Evolutionary conservation across 495 filamentous ascomycete species (phyloP).

Genomic region (Daldinia vernicosa): DNA sequence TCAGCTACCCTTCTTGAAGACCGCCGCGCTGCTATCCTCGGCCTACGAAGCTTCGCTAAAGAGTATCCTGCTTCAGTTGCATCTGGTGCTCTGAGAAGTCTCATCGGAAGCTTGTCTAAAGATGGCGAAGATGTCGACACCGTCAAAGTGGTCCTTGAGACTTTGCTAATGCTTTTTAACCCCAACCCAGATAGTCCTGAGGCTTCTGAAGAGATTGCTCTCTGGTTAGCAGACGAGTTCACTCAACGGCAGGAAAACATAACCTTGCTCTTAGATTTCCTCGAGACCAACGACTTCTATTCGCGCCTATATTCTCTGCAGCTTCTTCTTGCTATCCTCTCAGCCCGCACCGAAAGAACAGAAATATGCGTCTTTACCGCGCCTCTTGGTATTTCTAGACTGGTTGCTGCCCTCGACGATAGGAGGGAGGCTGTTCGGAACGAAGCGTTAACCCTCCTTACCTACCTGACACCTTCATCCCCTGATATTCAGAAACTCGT

Average conservation of each 20-base stretch:
- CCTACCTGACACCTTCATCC: constrained; percentile 60
- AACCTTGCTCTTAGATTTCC: constrained; percentile 84
- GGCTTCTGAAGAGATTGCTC: constrained; percentile 93
- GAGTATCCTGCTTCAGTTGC: constrained; percentile 96
- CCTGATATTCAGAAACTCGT: constrained; percentile 88
- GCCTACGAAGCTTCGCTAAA: constrained; percentile 93
- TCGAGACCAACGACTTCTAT: constrained; percentile 90
- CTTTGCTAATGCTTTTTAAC: constrained; percentile 88
- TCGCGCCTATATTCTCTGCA: constrained; percentile 92
- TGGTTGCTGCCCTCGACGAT: constrained; percentile 86
- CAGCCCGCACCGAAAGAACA: constrained; percentile 90
- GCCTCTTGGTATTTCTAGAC: constrained; percentile 84
- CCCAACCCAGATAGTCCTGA: constrained; percentile 73
- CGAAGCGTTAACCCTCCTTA: constrained; percentile 65
- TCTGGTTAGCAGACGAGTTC: constrained; percentile 98
- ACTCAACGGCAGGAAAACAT: constrained; percentile 99
- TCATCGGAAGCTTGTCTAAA: constrained; percentile 84
- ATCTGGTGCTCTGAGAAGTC: constrained; percentile 82
- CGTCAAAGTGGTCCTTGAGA: constrained; percentile 92
- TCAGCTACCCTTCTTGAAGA: constrained; percentile 93
- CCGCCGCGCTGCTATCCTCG: constrained; percentile 89
- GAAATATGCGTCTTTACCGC: constrained; percentile 93
- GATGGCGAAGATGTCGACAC: constrained; percentile 98
- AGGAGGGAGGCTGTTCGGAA: constrained; percentile 88
- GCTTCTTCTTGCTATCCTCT: constrained; percentile 83